phyloP scores from a whole-genome alignment of 1,139 yeast species.

The Pichia sp. region DNA sequence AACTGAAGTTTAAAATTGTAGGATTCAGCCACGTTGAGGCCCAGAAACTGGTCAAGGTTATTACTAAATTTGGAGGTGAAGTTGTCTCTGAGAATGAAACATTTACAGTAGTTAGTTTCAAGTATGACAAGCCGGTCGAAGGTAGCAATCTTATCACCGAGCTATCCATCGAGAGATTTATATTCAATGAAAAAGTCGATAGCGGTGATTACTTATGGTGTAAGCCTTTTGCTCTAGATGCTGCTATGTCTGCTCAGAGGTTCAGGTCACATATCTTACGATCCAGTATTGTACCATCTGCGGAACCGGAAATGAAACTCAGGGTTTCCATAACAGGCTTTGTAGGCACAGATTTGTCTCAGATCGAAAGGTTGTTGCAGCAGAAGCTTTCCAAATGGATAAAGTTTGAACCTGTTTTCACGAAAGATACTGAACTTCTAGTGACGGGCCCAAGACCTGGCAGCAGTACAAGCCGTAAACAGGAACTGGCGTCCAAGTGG shows the following conservation, averaged over 20 bases:
- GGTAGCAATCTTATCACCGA: constrained; percentile 43
- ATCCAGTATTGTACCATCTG: not conserved
- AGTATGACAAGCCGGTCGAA: constrained; percentile 1
- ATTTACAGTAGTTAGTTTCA: constrained; percentile 16
- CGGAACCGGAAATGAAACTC: not conserved
- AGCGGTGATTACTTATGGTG: constrained; percentile 44
- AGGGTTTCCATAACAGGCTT: constrained; percentile 69
- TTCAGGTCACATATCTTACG: not conserved
- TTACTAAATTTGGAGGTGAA: constrained; percentile 19
- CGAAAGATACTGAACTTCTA: constrained; percentile 52
- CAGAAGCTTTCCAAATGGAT: constrained; percentile 32
- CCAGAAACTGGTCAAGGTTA: constrained; percentile 33
- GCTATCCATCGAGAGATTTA: constrained; percentile 72
- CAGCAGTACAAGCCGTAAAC: constrained; percentile 11
- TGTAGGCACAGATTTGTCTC: constrained; percentile 76
- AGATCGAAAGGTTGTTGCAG: constrained; percentile 54
- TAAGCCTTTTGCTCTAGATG: constrained; percentile 31
- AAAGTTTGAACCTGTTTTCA: constrained; percentile 43
- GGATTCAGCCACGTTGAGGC: constrained; percentile 26
- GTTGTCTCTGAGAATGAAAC: not conserved
- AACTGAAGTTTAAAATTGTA: constrained; percentile 11
- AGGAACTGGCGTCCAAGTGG: constrained; percentile 20
- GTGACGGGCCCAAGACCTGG: constrained; percentile 24
- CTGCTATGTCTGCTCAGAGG: too few species aligned
- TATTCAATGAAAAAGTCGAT: constrained; percentile 8